These are phyloP conservation scores for Phoma herbarum DNA, from an alignment of 2,329 filamentous ascomycete genomes.

Conservation along the genomic window DNA sequence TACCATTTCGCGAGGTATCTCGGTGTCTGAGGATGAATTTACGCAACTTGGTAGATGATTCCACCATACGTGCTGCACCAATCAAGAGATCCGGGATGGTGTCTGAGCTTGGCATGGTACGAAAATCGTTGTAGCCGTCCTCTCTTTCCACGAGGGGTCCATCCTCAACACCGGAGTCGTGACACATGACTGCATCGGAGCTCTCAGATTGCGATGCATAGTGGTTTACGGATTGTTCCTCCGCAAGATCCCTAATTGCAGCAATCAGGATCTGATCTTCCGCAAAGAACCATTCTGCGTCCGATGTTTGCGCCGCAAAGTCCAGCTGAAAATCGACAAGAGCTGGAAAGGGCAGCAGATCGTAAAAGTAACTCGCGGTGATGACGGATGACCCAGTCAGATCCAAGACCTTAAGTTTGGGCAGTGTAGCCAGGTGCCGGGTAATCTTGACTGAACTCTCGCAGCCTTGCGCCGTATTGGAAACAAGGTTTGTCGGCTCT, in stretches of 20 bases:
- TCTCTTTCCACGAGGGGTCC: background rate
- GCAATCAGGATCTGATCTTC: background rate
- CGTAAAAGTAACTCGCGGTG: background rate
- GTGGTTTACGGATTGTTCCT: background rate
- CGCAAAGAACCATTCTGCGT: background rate
- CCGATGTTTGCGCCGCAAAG: background rate
- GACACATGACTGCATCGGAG: background rate
- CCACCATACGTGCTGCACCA: background rate
- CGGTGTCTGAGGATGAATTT: slow-evolving; percentile 4
- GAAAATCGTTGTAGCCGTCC: background rate
- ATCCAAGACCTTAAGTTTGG: background rate
- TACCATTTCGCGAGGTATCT: background rate
- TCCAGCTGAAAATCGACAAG: background rate
- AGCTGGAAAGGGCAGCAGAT: background rate
- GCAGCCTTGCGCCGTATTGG: no score
- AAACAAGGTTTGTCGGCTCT: background rate
- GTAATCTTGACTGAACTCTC: background rate
- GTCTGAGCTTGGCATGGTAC: background rate
- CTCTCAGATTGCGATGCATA: background rate
- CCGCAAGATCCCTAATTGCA: background rate
- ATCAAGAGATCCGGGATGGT: background rate
- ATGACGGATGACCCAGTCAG: background rate
- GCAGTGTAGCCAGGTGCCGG: background rate
- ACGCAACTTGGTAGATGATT: background rate
- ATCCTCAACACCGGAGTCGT: background rate